Evolutionary conservation across 352 stramenopile species (phyloP).

Genomic region (Nothophytophthora sp.): DNA sequence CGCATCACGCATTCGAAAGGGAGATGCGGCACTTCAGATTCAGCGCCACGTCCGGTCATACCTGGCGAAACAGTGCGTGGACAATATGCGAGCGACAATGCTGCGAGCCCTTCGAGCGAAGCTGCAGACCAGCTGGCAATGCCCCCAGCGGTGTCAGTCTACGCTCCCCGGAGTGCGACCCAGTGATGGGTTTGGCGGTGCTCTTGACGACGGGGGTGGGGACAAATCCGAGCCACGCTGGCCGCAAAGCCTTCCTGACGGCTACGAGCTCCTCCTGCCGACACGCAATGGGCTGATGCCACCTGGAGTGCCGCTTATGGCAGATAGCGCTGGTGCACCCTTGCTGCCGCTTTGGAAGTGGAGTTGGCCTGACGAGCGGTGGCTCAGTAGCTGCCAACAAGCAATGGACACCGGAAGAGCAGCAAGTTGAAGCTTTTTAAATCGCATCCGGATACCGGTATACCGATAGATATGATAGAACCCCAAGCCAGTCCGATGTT

Average conservation of each 20-base stretch:
- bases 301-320: slow-evolving; percentile 19
- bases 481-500: no score
- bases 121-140: slow-evolving; percentile 12
- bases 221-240: background rate
- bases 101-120: slow-evolving; percentile 15
- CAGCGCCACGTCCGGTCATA: slow-evolving; percentile 13
- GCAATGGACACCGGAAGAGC: background rate
- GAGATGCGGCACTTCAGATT: slow-evolving; percentile 7
- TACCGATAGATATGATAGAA: no score
- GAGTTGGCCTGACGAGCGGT: slow-evolving; percentile 21
- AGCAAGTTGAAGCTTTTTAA: background rate
- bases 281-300: slow-evolving; percentile 27
- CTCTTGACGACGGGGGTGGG: slow-evolving; percentile 7
- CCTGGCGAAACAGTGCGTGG: slow-evolving; percentile 9
- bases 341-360: slow-evolving; percentile 31
- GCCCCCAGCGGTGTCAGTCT: background rate
- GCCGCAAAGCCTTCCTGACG: background rate
- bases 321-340: slow-evolving; percentile 13
- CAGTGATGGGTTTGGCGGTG: background rate
- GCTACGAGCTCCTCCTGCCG: slow-evolving; percentile 20
- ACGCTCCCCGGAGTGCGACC: background rate
- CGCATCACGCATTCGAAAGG: background rate
- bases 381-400: slow-evolving; percentile 18
- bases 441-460: no score
- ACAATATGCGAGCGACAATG: background rate